phyloP scores from a whole-genome alignment of 495 filamentous ascomycete genomes.

The Acidiella bohemica region DNA sequence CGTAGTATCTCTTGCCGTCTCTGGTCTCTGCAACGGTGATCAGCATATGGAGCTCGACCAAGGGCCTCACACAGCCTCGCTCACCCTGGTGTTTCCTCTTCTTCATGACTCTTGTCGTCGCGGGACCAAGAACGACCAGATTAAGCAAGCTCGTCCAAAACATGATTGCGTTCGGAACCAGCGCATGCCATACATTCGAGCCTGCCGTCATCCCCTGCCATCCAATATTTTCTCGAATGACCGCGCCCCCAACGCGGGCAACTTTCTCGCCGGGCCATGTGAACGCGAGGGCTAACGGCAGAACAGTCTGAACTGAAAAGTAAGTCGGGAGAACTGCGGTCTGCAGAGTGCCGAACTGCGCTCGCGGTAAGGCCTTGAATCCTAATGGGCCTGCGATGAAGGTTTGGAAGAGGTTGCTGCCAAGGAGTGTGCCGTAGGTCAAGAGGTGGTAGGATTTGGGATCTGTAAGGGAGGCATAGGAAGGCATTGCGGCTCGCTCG shows the following conservation, averaged over 20 bases:
- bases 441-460: conserved; percentile 66
- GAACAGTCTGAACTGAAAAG: conserved; percentile 64
- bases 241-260: neutral
- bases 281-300: conserved; percentile 59
- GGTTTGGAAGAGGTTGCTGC: conserved; percentile 37
- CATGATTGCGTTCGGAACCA: conserved; percentile 52
- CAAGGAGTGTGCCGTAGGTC: conserved; percentile 40
- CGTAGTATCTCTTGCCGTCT: conserved; percentile 75
- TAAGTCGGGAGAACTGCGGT: conserved; percentile 69
- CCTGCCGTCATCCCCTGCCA: conserved; percentile 23
- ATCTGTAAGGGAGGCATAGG: conserved; percentile 36
- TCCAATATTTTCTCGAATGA: conserved; percentile 5
- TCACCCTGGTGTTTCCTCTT: conserved; percentile 62
- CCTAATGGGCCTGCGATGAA: conserved; percentile 67
- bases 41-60: conserved; percentile 1
- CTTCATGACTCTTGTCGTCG: conserved; percentile 56
- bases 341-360: conserved; percentile 71
- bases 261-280: conserved; percentile 56
- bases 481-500: conserved; percentile 33
- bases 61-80: neutral
- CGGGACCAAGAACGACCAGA: conserved; percentile 51
- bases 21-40: conserved; percentile 40
- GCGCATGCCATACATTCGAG: conserved; percentile 42
- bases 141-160: conserved; percentile 54
- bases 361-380: conserved; percentile 58